A percentile compares a stretch with the other conserved stretches of the same genome.
These are phyloP conservation scores for Xerocomus minutiporus DNA, from an alignment of 1,284 basidiomycete genomes.

Conservation along the genomic window DNA sequence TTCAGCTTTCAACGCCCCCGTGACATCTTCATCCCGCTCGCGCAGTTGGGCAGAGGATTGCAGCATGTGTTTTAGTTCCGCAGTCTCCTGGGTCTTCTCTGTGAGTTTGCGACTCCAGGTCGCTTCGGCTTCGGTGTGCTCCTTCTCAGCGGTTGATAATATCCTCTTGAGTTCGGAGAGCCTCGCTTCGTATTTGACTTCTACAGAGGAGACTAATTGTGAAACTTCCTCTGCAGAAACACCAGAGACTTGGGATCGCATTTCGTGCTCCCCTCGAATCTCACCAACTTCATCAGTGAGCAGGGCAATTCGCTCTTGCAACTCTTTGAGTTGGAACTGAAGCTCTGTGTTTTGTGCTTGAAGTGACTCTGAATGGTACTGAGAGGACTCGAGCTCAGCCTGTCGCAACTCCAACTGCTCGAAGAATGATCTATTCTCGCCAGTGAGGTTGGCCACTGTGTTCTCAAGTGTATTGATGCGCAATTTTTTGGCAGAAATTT, in stretches of 20 bases:
- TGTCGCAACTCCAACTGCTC: conserved; percentile 81
- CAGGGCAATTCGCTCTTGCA: conserved; percentile 63
- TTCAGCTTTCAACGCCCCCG: conserved; percentile 50
- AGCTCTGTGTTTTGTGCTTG: conserved; percentile 78
- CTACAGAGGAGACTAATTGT: conserved; percentile 70
- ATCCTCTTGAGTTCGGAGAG: conserved; percentile 65
- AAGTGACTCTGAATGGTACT: conserved; percentile 67
- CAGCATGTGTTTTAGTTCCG: conserved; percentile 60
- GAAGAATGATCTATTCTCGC: conserved; percentile 76
- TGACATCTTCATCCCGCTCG: conserved; percentile 55
- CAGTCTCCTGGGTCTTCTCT: conserved; percentile 73
- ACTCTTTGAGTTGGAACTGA: conserved; percentile 80
- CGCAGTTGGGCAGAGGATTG: conserved; percentile 53
- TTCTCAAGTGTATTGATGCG: conserved; percentile 69
- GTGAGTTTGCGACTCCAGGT: conserved; percentile 79
- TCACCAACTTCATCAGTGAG: conserved; percentile 73
- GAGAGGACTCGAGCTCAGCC: conserved; percentile 80
- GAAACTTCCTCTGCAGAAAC: conserved; percentile 66
- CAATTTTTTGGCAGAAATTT: conserved; percentile 55
- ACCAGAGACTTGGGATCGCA: conserved; percentile 41
- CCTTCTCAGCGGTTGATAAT: conserved; percentile 58
- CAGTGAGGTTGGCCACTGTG: conserved; percentile 60
- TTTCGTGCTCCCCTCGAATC: conserved; percentile 53
- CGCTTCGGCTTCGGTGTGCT: conserved; percentile 75
- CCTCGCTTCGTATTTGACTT: conserved; percentile 72